Percentiles rank a stretch among this genome's conserved stretches.
Conservation (phyloP, 257 asterid species). For the Anisodus tanguticus region DNA sequence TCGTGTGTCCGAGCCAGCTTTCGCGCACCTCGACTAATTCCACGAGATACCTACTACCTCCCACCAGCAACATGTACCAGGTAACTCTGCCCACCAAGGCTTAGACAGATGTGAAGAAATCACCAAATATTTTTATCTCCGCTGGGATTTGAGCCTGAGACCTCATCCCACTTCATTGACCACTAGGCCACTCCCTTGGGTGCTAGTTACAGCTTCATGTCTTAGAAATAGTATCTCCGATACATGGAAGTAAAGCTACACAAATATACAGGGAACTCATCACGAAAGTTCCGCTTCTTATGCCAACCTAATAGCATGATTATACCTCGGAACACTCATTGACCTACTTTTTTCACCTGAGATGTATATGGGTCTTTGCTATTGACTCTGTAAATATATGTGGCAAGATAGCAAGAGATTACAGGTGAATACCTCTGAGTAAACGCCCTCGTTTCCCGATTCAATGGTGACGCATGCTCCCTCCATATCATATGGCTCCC, state of each 20-base stretch:
- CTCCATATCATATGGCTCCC: slow-evolving; percentile 72
- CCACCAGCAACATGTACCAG: too few species aligned
- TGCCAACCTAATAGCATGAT: neutral
- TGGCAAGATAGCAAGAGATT: neutral
- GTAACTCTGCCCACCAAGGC: too few species aligned
- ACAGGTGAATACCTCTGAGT: slow-evolving; percentile 47
- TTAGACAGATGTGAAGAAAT: too few species aligned
- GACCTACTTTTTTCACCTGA: neutral
- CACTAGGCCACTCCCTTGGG: too few species aligned
- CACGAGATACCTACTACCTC: too few species aligned
- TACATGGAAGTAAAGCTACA: neutral
- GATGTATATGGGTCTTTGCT: neutral
- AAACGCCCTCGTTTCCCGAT: slow-evolving; percentile 57
- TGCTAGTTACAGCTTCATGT: neutral
- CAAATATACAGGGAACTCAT: neutral
- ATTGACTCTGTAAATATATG: neutral
- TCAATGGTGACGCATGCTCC: slow-evolving; percentile 81
- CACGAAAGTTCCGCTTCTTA: slow-evolving; percentile 10
- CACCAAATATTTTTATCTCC: too few species aligned
- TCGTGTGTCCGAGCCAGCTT: too few species aligned
- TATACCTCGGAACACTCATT: neutral
- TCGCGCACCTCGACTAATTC: too few species aligned
- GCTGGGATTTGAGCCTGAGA: too few species aligned
- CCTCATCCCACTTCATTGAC: too few species aligned
- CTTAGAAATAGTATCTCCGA: neutral